These are phyloP conservation scores for Boletus huronensis DNA, from an alignment of 768 basidiomycete species.

Conservation along the genomic window DNA sequence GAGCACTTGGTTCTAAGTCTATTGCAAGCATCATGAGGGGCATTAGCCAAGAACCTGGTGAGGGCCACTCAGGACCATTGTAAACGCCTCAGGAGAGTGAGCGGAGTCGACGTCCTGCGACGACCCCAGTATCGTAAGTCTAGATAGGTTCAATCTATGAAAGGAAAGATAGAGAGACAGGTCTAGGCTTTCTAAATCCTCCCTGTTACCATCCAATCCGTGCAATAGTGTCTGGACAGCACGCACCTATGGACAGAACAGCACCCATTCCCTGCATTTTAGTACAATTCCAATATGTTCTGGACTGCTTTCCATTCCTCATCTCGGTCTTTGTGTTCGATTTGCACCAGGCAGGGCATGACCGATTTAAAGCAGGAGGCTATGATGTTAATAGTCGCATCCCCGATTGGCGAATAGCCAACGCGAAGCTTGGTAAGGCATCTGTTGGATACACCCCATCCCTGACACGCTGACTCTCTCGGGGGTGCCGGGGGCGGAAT, in stretches of 20 bases:
- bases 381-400: neutral
- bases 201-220: too few relatives aligned
- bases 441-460: conserved; percentile 8
- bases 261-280: neutral
- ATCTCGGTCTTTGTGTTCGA: neutral
- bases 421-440: conserved; percentile 10
- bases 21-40: neutral
- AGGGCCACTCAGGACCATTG: too few relatives aligned
- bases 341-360: conserved; percentile 11
- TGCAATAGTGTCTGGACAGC: neutral
- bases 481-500: neutral
- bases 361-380: conserved; percentile 11
- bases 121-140: neutral
- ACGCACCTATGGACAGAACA: neutral
- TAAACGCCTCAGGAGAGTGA: neutral
- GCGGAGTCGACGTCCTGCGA: neutral
- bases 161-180: neutral
- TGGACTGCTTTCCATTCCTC: conserved; percentile 12
- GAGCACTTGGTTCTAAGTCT: neutral
- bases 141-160: neutral
- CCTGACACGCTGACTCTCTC: neutral
- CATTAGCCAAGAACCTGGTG: too few relatives aligned
- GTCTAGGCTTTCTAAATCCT: neutral
- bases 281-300: neutral
- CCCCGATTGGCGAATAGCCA: conserved; percentile 16